A percentile compares a stretch with the other conserved stretches of the same genome.
Conservation (phyloP, 2,329 filamentous ascomycete species). For the Aspergillus sp. region DNA sequence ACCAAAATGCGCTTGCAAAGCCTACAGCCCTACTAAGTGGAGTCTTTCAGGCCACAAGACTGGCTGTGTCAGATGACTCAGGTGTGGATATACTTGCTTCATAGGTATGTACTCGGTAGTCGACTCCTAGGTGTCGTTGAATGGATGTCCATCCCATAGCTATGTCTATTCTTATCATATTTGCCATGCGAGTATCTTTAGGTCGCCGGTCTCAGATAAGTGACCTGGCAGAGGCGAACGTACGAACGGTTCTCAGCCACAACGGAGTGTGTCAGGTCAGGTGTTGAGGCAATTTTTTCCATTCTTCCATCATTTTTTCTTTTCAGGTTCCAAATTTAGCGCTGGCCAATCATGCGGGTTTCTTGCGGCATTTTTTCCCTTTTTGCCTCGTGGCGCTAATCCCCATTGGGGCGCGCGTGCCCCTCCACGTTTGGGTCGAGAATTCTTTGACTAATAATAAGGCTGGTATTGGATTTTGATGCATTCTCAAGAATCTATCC, state of each 20-base stretch:
- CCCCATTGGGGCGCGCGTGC: not conserved
- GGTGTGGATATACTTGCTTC: not conserved
- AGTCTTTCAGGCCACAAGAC: conserved; percentile 13
- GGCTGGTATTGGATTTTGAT: no score
- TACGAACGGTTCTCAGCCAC: not conserved
- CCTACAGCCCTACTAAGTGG: conserved; percentile 23
- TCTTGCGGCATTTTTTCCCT: conserved; percentile 19
- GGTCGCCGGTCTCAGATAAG: not conserved
- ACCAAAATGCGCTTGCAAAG: conserved; percentile 18
- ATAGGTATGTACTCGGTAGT: no score
- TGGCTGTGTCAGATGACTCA: conserved; percentile 18
- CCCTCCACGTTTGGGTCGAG: conserved; percentile 1
- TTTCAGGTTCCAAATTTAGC: conserved; percentile 15
- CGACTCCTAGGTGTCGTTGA: no score
- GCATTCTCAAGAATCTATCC: no score
- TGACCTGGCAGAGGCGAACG: not conserved
- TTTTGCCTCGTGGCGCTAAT: conserved; percentile 10
- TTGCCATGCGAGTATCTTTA: no score
- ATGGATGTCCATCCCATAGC: no score
- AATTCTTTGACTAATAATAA: not conserved
- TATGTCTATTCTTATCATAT: no score
- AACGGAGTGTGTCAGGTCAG: not conserved
- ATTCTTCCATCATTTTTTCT: conserved; percentile 2
- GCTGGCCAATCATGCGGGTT: conserved; percentile 15
- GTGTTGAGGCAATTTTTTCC: conserved; percentile 7